Conservation (phyloP, 768 basidiomycete genomes). For the Podaxis pistillaris region DNA sequence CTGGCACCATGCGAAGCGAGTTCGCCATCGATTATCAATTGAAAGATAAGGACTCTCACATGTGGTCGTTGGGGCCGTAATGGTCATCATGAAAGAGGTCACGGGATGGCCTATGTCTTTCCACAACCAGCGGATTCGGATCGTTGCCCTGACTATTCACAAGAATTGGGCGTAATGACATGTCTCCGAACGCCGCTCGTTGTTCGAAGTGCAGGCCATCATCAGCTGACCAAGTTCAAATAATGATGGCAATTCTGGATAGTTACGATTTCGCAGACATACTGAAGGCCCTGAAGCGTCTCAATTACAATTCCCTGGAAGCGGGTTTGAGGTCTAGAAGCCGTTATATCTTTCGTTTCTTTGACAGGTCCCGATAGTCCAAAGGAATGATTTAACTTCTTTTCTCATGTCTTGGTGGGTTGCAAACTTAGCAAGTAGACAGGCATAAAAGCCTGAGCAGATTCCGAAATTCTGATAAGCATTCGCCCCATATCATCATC, state of each 20-base stretch:
- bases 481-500: not conserved
- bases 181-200: not conserved
- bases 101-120: not conserved
- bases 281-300: too few relatives aligned
- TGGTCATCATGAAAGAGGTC: not conserved
- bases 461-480: not conserved
- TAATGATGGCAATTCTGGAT: not conserved
- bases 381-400: too few relatives aligned
- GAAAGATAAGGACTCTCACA: slow-evolving; percentile 3
- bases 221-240: not conserved
- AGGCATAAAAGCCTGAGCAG: too few relatives aligned
- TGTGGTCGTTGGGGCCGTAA: not conserved
- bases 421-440: too few relatives aligned
- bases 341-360: too few relatives aligned
- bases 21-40: slow-evolving; percentile 5
- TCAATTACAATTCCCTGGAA: too few relatives aligned
- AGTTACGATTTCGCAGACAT: not conserved
- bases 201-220: not conserved
- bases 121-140: not conserved
- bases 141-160: not conserved
- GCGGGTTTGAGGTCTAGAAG: too few relatives aligned
- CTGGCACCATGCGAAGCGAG: not conserved
- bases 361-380: too few relatives aligned
- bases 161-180: not conserved
- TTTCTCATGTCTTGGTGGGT: too few relatives aligned